phyloP scores from a whole-genome alignment of 1,139 yeast genomes.

The Hemisphaericaspora xylofermentans region DNA sequence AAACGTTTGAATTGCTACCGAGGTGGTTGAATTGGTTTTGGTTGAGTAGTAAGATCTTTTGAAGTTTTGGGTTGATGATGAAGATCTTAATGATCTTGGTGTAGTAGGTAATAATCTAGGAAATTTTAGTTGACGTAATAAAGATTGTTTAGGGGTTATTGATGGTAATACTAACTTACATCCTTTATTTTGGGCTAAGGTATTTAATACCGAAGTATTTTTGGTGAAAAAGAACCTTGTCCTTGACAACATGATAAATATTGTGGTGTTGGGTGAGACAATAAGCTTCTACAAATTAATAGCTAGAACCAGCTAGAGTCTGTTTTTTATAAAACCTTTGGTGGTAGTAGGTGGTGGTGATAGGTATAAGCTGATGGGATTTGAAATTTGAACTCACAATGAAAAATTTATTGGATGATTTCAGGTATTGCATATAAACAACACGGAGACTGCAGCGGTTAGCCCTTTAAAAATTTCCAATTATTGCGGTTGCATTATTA shows the following conservation, averaged over 20 bases:
- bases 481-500: too few relatives aligned
- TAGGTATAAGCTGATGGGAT: not conserved
- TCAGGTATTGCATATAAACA: not conserved
- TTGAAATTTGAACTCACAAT: too few relatives aligned
- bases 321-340: too few relatives aligned
- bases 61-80: not conserved
- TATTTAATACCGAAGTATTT: conserved; percentile 38
- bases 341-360: not conserved
- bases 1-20: not conserved
- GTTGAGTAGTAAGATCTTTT: conserved; percentile 7
- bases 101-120: conserved; percentile 5
- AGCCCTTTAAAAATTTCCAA: too few relatives aligned
- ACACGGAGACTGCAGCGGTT: too few relatives aligned
- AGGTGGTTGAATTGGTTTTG: not conserved
- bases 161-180: conserved; percentile 11
- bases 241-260: conserved; percentile 30
- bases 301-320: too few relatives aligned
- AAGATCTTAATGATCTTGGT: not conserved
- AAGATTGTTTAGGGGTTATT: conserved; percentile 1
- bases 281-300: too few relatives aligned
- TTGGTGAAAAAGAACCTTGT: conserved; percentile 45
- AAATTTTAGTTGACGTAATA: conserved; percentile 3
- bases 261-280: too few relatives aligned
- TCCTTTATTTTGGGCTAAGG: conserved; percentile 24
- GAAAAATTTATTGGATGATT: conserved; percentile 3